Base-by-base conservation (phyloP, 306 rosid genomes). In the Citrullus mucosospermus region DNA sequence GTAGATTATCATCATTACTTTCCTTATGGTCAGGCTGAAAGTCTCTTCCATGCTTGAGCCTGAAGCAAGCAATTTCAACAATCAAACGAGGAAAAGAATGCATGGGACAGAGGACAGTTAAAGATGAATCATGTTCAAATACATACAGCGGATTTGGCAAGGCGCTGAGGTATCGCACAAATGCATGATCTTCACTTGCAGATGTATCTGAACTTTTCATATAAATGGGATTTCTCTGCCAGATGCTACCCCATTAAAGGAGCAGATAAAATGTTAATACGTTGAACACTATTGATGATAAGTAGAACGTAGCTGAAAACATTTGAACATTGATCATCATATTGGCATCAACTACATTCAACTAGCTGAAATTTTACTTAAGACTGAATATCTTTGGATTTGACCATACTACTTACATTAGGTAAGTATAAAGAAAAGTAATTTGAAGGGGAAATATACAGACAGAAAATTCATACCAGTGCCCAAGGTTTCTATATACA, bases 401-500 rank as follows among this genome's bases (percentile, higher is more conserved):
- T 60, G 46, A 38, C 22, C 28, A 17, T 66, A 51, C 32, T 28
- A 30, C 28, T 18, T 55, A 16, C 69, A 17, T 63, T 5, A 7
- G 71, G 12, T 5, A 70, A 70, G 34, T 44, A 70, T 6, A 46
- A 18, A 51, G 28, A 46, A 44, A 70, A 44, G 38, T 13, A 12
- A 41, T n/a, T 20, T 70, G 54, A 41, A 44, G 8, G 34, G 9
- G 41, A 36, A n/a, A 38, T 38, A 43, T 39, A 68, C 0, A 28
- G 20, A 16, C 16, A 72, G 15, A 51, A 11, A 10, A 6, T 41
- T 73, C 82, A 81, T 86, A 88, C 96, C 92, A 82, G 80, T 86
- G 90, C 62, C 96, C 92, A 76, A 91, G 82, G 80, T 89, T 92
- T 85, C 96, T 86, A 82, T 87, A 86, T 53, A 84, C 79, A 84